A percentile compares a stretch with the other conserved stretches of the same genome.
phyloP scores from a whole-genome alignment of 202 grass and related monocot genomes.

The Saccharum hybrid region DNA sequence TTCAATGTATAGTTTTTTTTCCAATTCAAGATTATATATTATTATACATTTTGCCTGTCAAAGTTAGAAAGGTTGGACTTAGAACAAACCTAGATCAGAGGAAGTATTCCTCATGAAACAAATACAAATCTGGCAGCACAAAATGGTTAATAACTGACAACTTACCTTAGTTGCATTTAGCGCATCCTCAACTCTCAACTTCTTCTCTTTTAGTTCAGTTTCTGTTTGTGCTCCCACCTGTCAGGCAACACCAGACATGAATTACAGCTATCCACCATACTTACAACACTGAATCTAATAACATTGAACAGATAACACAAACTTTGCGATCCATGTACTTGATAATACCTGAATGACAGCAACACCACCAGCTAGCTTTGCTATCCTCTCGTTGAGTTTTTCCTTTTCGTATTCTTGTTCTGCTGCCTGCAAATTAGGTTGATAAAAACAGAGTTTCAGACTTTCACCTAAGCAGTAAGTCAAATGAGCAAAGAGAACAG shows the following conservation, averaged over 20 bases:
- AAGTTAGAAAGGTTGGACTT: background rate
- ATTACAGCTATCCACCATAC: conserved; percentile 10
- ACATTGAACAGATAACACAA: background rate
- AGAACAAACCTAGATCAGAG: background rate
- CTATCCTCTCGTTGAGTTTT: conserved; percentile 97
- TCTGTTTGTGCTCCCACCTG: conserved; percentile 99
- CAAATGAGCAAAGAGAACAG: background rate
- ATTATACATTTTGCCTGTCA: background rate
- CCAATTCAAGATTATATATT: background rate
- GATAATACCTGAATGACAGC: conserved; percentile 92
- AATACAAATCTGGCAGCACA: conserved; percentile 14
- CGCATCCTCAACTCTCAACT: conserved; percentile 99
- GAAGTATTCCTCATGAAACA: conserved; percentile 9
- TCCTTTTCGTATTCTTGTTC: conserved; percentile 99
- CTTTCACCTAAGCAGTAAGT: background rate
- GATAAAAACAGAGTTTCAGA: conserved; percentile 23
- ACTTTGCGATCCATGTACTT: background rate
- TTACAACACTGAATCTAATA: conserved; percentile 15
- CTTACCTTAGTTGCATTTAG: conserved; percentile 94
- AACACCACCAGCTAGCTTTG: conserved; percentile 98
- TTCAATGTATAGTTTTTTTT: background rate
- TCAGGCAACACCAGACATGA: conserved; percentile 1
- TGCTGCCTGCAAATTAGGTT: conserved; percentile 50
- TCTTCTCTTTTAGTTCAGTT: conserved; percentile 97
- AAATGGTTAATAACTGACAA: background rate